Conservation (phyloP, 2,329 filamentous ascomycete genomes). For the Parastagonospora nodorum region DNA sequence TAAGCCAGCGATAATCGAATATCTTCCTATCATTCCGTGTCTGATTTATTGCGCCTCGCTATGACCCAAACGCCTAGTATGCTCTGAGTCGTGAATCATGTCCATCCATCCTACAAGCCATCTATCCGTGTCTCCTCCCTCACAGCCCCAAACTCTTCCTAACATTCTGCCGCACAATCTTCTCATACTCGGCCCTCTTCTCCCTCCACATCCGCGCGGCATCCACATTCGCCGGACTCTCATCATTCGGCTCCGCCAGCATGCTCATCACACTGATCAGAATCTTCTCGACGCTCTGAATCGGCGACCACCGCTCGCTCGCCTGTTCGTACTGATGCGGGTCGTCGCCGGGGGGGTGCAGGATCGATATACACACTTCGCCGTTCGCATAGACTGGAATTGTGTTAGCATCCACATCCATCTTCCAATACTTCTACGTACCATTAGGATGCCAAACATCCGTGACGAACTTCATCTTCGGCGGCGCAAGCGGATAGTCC, state of each 20-base stretch:
- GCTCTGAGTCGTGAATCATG: slow-evolving; percentile 16
- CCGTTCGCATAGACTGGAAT: slow-evolving; percentile 76
- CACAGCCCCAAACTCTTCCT: slow-evolving; percentile 45
- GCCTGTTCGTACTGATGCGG: slow-evolving; percentile 91
- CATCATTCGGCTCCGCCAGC: slow-evolving; percentile 90
- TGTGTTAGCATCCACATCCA: slow-evolving; percentile 3
- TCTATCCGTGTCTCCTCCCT: background rate
- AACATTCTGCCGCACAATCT: slow-evolving; percentile 67
- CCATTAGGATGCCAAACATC: slow-evolving; percentile 94
- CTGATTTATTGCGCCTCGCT: background rate
- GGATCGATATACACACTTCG: slow-evolving; percentile 93
- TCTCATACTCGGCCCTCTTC: slow-evolving; percentile 78
- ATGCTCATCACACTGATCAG: slow-evolving; percentile 90
- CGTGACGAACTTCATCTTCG: slow-evolving; percentile 82
- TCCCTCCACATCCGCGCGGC: slow-evolving; percentile 87
- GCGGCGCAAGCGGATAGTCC: slow-evolving; percentile 86
- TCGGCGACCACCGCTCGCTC: slow-evolving; percentile 89
- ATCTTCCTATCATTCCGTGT: background rate
- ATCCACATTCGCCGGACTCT: slow-evolving; percentile 93
- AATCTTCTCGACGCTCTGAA: slow-evolving; percentile 94
- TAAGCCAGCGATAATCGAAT: background rate
- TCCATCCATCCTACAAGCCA: background rate
- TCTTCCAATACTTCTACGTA: slow-evolving; percentile 43
- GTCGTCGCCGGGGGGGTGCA: slow-evolving; percentile 94
- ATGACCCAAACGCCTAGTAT: slow-evolving; percentile 12